A percentile compares a stretch with the other conserved stretches of the same genome.
Evolutionary conservation across 139 green algal species (phyloP).

Genomic region (Chlamydomonas applanata): DNA sequence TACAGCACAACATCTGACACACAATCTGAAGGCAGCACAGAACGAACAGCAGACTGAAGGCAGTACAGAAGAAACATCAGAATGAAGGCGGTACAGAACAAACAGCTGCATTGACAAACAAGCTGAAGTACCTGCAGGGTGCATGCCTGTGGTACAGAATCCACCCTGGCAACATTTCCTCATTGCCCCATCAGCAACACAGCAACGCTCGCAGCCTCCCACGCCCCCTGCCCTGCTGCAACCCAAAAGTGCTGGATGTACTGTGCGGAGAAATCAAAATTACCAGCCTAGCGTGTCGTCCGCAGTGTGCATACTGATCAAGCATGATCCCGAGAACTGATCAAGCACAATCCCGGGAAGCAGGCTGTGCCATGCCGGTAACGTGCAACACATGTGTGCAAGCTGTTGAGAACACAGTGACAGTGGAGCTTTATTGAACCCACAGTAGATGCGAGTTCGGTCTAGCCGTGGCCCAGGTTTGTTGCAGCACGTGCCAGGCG

Average conservation of each 20-base stretch:
- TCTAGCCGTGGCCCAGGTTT: constrained; percentile 19
- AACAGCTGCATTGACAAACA: not conserved
- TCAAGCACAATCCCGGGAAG: too few species aligned
- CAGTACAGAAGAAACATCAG: too few species aligned
- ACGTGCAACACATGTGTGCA: not conserved
- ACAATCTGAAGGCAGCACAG: not conserved
- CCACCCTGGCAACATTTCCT: not conserved
- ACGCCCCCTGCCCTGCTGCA: too few species aligned
- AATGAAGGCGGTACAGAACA: not conserved
- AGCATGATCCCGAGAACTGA: too few species aligned
- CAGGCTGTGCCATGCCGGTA: too few species aligned
- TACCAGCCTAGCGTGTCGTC: too few species aligned
- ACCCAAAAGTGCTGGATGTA: too few species aligned
- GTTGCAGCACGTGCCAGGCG: constrained; percentile 24
- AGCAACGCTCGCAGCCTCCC: too few species aligned
- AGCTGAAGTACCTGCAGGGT: not conserved
- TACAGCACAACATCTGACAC: not conserved
- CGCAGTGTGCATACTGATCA: not conserved
- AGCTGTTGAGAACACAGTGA: not conserved
- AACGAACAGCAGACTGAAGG: too few species aligned
- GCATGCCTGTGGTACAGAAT: not conserved
- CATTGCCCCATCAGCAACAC: not conserved
- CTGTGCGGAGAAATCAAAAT: too few species aligned
- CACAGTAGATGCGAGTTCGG: not conserved
- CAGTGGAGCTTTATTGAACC: too few species aligned